Conservation (phyloP, 208 protist genomes). For the Leishmania turanica region DNA sequence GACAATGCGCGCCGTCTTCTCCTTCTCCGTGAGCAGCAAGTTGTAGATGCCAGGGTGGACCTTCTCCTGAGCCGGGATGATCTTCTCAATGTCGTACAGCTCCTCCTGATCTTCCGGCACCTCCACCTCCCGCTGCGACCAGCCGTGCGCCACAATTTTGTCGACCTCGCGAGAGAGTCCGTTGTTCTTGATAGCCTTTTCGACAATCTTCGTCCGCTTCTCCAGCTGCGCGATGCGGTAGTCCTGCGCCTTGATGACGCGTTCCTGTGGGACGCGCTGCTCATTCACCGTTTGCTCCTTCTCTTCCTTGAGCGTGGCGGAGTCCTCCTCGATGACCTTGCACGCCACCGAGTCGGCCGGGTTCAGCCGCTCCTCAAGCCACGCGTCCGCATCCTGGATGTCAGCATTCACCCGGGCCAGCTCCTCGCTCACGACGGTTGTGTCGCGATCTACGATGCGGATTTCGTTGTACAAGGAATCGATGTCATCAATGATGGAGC, state of each 20-base stretch:
- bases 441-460: conserved; percentile 74
- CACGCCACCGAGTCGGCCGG: conserved; percentile 40
- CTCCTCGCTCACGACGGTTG: conserved; percentile 46
- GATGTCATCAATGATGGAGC: conserved; percentile 63
- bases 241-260: conserved; percentile 89
- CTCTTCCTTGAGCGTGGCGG: conserved; percentile 51
- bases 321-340: conserved; percentile 63
- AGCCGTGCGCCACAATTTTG: conserved; percentile 54
- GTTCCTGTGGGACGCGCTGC: conserved; percentile 72
- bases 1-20: conserved; percentile 63
- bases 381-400: conserved; percentile 48
- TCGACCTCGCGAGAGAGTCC: conserved; percentile 61
- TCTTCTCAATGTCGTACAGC: conserved; percentile 82
- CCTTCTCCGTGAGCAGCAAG: conserved; percentile 77
- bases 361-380: conserved; percentile 46
- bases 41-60: conserved; percentile 88
- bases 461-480: conserved; percentile 83
- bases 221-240: conserved; percentile 83
- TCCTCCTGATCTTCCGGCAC: conserved; percentile 47
- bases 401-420: conserved; percentile 56
- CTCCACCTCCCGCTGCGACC: conserved; percentile 51
- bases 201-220: conserved; percentile 60
- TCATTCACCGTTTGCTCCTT: conserved; percentile 56
- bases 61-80: conserved; percentile 85
- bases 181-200: conserved; percentile 67